These are phyloP conservation scores for Ensete glaucum DNA, from an alignment of 176 grass and related monocot species.

Conservation along the genomic window DNA sequence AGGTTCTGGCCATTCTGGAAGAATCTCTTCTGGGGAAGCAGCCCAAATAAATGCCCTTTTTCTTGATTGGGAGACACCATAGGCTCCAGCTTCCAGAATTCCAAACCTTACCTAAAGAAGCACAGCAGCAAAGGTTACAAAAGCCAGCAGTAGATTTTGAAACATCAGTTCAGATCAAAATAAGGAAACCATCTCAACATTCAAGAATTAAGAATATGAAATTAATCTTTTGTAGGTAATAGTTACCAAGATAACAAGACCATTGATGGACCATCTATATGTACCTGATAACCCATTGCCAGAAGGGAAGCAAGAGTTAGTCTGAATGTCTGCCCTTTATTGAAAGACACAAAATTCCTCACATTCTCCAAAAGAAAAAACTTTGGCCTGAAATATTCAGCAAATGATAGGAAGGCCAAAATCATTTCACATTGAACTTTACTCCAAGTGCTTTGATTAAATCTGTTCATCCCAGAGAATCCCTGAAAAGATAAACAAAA, in stretches of 20 bases:
- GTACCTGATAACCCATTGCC: conserved; percentile 96
- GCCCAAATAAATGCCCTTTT: conserved; percentile 99
- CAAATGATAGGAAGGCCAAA: conserved; percentile 92
- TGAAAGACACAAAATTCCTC: conserved; percentile 94
- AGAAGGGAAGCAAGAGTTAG: conserved; percentile 82
- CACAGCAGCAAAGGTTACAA: neutral
- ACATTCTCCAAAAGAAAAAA: conserved; percentile 99
- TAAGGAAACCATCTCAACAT: neutral
- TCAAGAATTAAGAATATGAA: neutral
- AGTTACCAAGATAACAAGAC: neutral
- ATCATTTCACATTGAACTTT: conserved; percentile 99
- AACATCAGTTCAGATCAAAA: neutral
- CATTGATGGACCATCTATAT: too few relatives aligned
- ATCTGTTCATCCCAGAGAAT: conserved; percentile 99
- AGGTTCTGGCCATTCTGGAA: conserved; percentile 93
- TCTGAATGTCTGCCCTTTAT: conserved; percentile 97
- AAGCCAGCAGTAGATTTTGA: neutral
- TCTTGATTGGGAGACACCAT: conserved; percentile 90
- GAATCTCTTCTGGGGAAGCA: conserved; percentile 70
- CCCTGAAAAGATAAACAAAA: conserved; percentile 46
- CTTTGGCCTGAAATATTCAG: conserved; percentile 85
- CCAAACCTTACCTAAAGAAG: conserved; percentile 79
- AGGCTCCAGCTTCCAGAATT: conserved; percentile 88
- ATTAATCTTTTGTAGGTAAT: neutral
- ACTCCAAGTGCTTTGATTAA: conserved; percentile 95